A percentile compares a stretch with the other conserved stretches of the same genome.
These are phyloP conservation scores for Naganishia albida DNA, from an alignment of 1,284 basidiomycete species.

Conservation along the genomic window DNA sequence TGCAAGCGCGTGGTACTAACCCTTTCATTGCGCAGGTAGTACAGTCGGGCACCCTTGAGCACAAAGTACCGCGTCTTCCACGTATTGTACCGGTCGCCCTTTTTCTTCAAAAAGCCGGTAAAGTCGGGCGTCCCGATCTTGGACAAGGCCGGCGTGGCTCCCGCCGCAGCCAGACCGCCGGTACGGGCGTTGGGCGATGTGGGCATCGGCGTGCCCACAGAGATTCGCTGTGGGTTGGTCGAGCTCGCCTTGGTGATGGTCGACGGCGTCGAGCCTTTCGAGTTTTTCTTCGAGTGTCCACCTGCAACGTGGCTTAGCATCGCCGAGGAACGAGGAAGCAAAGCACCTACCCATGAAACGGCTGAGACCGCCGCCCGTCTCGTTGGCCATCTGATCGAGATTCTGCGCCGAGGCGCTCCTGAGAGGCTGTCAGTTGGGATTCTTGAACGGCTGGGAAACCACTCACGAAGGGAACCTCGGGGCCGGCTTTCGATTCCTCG, in stretches of 20 bases:
- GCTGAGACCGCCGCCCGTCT: slow-evolving; percentile 25
- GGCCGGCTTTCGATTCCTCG: slow-evolving; percentile 73
- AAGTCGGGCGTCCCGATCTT: slow-evolving; percentile 88
- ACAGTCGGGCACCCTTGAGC: slow-evolving; percentile 88
- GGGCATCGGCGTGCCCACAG: slow-evolving; percentile 34
- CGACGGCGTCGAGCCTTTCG: slow-evolving; percentile 18
- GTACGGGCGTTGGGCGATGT: slow-evolving; percentile 11
- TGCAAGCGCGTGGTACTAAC: slow-evolving; percentile 53
- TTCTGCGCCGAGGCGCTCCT: slow-evolving; percentile 30
- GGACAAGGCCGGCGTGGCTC: slow-evolving; percentile 62
- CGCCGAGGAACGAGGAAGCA: not conserved
- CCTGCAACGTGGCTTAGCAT: slow-evolving; percentile 2
- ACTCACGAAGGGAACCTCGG: slow-evolving; percentile 65
- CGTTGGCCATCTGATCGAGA: slow-evolving; percentile 15
- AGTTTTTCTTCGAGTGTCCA: slow-evolving; percentile 21
- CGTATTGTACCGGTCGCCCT: slow-evolving; percentile 85
- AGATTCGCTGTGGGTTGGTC: slow-evolving; percentile 40
- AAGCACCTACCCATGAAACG: slow-evolving; percentile 27
- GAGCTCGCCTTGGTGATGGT: slow-evolving; percentile 18
- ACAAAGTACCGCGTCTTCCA: slow-evolving; percentile 95
- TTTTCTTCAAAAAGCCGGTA: slow-evolving; percentile 93
- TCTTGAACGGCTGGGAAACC: not conserved
- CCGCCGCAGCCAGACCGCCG: slow-evolving; percentile 32
- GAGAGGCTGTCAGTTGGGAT: not conserved
- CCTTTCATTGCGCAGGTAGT: slow-evolving; percentile 73